Percentiles rank a stretch among this genome's conserved stretches.
Evolutionary conservation across 2,329 filamentous ascomycete genomes (phyloP).

Genomic region (Aspergillus japonicus): DNA sequence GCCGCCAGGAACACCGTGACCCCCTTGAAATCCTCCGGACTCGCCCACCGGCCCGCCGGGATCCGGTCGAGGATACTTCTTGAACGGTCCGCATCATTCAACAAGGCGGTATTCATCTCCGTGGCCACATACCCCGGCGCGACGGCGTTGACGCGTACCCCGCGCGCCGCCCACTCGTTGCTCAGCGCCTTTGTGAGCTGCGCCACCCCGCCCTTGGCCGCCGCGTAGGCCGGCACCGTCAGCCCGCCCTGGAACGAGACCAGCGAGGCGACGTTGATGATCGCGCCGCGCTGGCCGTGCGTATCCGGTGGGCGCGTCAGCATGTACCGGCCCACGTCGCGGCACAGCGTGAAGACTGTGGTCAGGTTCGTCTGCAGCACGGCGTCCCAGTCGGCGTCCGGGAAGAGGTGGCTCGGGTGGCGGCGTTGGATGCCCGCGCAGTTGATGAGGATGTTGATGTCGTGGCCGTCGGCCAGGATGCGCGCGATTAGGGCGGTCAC

Average conservation of each 20-base stretch:
- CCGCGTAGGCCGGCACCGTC: conserved; percentile 83
- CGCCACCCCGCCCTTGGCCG: conserved; percentile 78
- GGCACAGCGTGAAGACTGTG: conserved; percentile 64
- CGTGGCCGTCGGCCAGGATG: conserved; percentile 41
- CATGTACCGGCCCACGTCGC: conserved; percentile 25
- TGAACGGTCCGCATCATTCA: conserved; percentile 68
- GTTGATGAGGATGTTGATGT: conserved; percentile 74
- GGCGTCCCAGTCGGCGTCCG: conserved; percentile 69
- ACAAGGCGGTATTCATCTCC: conserved; percentile 88
- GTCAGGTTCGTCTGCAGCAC: conserved; percentile 82
- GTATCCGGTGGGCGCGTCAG: conserved; percentile 16
- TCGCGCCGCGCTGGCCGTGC: conserved; percentile 39
- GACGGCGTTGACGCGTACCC: conserved; percentile 65
- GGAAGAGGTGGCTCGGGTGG: conserved; percentile 70
- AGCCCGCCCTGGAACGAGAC: conserved; percentile 83
- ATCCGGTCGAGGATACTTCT: conserved; percentile 76
- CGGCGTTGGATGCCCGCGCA: conserved; percentile 79
- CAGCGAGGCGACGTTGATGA: conserved; percentile 82
- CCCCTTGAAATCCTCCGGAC: conserved; percentile 84
- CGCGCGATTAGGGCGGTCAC: conserved; percentile 30
- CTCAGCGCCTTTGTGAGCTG: conserved; percentile 81
- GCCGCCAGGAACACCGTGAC: conserved; percentile 75
- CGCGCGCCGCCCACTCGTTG: conserved; percentile 81
- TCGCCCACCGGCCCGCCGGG: conserved; percentile 79
- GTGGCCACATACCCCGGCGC: conserved; percentile 70